Evolutionary conservation across 805 yeast genomes (phyloP).

Genomic region (Scheffersomyces spartinae): DNA sequence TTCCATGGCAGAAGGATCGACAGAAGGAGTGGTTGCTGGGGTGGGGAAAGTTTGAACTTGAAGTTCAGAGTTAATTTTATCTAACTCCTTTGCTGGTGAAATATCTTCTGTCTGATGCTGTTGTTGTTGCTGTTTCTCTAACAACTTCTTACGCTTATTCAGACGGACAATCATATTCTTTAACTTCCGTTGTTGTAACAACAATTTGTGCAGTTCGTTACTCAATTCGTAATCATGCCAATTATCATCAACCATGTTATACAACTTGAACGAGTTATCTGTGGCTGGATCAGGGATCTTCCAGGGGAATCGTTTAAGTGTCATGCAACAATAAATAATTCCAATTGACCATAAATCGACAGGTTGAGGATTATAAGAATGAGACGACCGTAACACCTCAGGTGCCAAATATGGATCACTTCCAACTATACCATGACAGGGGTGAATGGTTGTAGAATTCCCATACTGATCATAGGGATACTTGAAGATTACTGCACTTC

Average conservation of each 20-base stretch:
- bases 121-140: constrained; percentile 1
- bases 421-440: constrained; percentile 71
- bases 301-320: constrained; percentile 79
- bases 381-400: constrained; percentile 48
- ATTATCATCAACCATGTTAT: constrained; percentile 53
- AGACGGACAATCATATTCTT: constrained; percentile 34
- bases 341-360: constrained; percentile 83
- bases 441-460: constrained; percentile 40
- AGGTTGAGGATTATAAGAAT: constrained; percentile 65
- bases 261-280: constrained; percentile 62
- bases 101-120: not conserved
- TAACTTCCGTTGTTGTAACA: constrained; percentile 47
- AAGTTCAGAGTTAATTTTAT: not conserved
- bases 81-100: not conserved
- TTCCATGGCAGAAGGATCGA: too few relatives aligned
- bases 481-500: constrained; percentile 72
- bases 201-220: constrained; percentile 58
- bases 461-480: constrained; percentile 70
- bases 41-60: too few relatives aligned
- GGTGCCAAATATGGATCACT: constrained; percentile 84
- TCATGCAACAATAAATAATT: constrained; percentile 80
- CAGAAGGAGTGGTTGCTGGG: too few relatives aligned
- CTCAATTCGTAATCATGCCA: constrained; percentile 67
- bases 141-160: constrained; percentile 27
- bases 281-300: constrained; percentile 61